Conservation (phyloP, 768 basidiomycete species). For the Xerocomus potaroensis region DNA sequence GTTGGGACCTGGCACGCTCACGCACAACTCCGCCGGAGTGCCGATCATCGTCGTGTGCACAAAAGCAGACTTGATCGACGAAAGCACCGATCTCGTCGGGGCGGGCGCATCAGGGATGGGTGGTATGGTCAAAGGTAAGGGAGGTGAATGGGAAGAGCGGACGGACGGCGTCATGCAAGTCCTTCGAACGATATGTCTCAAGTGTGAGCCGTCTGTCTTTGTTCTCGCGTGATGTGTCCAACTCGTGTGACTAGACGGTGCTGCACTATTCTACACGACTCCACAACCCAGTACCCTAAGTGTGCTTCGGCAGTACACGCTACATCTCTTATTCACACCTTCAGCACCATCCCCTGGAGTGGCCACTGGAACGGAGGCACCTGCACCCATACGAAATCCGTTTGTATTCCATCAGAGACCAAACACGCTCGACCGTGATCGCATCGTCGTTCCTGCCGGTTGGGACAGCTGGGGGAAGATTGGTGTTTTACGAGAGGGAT, state of each 20-base stretch:
- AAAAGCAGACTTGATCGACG: slow-evolving; percentile 91
- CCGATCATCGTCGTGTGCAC: slow-evolving; percentile 89
- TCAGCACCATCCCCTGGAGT: slow-evolving; percentile 53
- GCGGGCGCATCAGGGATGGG: slow-evolving; percentile 77
- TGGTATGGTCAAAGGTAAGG: slow-evolving; percentile 88
- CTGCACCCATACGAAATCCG: slow-evolving; percentile 60
- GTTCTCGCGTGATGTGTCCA: neutral
- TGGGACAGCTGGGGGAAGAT: slow-evolving; percentile 99
- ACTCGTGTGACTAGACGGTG: slow-evolving; percentile 64
- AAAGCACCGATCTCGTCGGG: slow-evolving; percentile 63
- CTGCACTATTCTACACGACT: slow-evolving; percentile 88
- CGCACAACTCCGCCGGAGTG: slow-evolving; percentile 81
- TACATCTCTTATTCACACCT: slow-evolving; percentile 62
- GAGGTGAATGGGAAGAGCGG: slow-evolving; percentile 91
- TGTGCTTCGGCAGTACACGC: slow-evolving; percentile 74
- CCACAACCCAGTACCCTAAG: slow-evolving; percentile 71
- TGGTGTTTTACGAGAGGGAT: slow-evolving; percentile 81
- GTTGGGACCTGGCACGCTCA: slow-evolving; percentile 78
- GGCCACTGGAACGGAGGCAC: slow-evolving; percentile 30
- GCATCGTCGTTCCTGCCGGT: slow-evolving; percentile 86
- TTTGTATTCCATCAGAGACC: slow-evolving; percentile 87
- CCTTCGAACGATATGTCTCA: slow-evolving; percentile 86
- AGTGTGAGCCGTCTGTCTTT: slow-evolving; percentile 56
- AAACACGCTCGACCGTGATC: slow-evolving; percentile 90
- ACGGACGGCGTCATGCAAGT: slow-evolving; percentile 95